A percentile compares a stretch with the other conserved stretches of the same genome.
Conservation (phyloP, 306 rosid genomes). For the Heteromeles arbutifolia region DNA sequence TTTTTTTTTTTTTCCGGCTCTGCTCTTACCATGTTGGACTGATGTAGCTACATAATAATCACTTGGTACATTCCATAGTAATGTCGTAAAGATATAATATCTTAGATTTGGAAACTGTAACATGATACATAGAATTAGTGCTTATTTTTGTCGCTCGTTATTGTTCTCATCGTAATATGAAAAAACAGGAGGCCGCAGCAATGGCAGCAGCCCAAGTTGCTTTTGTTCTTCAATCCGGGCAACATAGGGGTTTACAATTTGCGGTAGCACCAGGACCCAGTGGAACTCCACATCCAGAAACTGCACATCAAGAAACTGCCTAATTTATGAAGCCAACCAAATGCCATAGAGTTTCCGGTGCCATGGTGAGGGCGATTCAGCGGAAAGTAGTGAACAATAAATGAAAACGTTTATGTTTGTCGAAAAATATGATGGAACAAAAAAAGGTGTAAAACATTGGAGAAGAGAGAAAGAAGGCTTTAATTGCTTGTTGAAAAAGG, state of each 20-base stretch:
- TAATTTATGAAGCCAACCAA: conserved; percentile 25
- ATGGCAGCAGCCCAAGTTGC: conserved; percentile 99
- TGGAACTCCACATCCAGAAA: conserved; percentile 41
- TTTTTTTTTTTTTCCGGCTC: neutral
- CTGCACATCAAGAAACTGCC: conserved; percentile 60
- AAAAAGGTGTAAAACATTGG: neutral
- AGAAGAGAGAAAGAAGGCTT: neutral
- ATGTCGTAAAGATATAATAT: neutral
- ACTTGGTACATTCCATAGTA: neutral
- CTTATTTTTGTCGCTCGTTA: neutral
- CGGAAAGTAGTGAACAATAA: conserved; percentile 11
- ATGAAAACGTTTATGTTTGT: conserved; percentile 1
- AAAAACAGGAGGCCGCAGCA: conserved; percentile 86
- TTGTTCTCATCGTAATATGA: conserved; percentile 3
- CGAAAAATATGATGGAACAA: neutral
- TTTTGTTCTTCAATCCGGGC: conserved; percentile 84
- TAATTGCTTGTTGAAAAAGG: neutral
- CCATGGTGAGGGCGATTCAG: conserved; percentile 19
- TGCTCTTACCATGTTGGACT: neutral
- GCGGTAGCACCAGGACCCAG: conserved; percentile 66
- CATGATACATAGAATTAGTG: neutral
- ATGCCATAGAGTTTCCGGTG: conserved; percentile 8
- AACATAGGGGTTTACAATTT: conserved; percentile 72
- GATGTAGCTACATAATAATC: neutral
- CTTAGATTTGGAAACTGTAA: neutral